phyloP scores from a whole-genome alignment of 768 basidiomycete species.

The Leccinellum albellum region DNA sequence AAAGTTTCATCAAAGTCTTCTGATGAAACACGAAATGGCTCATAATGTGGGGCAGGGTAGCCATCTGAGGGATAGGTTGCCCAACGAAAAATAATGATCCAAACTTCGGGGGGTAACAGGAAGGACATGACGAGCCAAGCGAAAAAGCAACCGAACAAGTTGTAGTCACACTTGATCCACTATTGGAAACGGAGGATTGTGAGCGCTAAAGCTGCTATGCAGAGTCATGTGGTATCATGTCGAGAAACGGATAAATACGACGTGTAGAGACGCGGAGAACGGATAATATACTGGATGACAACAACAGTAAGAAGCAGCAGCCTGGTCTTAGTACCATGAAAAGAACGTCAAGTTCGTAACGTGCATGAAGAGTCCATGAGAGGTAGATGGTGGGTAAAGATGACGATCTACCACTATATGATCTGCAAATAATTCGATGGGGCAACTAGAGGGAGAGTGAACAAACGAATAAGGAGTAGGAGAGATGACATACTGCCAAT shows the following conservation, averaged over 20 bases:
- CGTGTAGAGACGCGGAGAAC: constrained; percentile 13
- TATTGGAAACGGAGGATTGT: background rate
- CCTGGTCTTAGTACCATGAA: constrained; percentile 25
- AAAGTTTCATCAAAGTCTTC: constrained; percentile 30
- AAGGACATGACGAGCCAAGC: background rate
- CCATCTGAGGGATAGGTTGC: constrained; percentile 32
- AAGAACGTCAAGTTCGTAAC: constrained; percentile 32
- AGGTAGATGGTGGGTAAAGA: constrained; percentile 8
- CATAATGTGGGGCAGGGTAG: constrained; percentile 34
- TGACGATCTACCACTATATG: constrained; percentile 44
- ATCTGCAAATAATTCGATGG: constrained; percentile 85
- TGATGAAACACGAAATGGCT: constrained; percentile 43
- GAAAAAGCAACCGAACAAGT: background rate
- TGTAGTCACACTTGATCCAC: constrained; percentile 6
- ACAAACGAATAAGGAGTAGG: background rate
- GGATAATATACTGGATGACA: constrained; percentile 32
- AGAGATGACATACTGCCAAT: constrained; percentile 62
- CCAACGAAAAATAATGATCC: constrained; percentile 49
- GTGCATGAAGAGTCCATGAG: constrained; percentile 25
- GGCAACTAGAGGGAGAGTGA: constrained; percentile 50
- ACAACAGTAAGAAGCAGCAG: constrained; percentile 20
- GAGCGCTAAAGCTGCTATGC: constrained; percentile 14
- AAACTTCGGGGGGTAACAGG: constrained; percentile 50
- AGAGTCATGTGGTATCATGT: constrained; percentile 30
- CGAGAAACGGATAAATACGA: constrained; percentile 27